These are phyloP conservation scores for Hypomyces rosellus DNA, from an alignment of 2,329 filamentous ascomycete species.

Conservation along the genomic window DNA sequence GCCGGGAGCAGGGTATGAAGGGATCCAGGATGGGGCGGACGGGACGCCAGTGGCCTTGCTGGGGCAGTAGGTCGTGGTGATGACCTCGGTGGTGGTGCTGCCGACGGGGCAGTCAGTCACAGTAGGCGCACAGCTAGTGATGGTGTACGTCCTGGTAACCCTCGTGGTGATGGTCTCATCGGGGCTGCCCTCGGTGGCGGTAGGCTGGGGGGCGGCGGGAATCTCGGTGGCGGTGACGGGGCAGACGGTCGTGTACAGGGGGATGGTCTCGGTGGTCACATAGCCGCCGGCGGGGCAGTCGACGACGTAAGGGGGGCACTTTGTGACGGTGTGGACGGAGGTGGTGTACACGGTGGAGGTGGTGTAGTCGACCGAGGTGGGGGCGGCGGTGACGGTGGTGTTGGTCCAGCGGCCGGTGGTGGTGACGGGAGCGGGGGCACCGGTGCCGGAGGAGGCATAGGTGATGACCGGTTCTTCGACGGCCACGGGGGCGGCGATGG, in stretches of 20 bases:
- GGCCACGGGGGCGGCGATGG: background rate
- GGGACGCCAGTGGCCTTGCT: background rate
- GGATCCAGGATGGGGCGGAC: too few relatives aligned
- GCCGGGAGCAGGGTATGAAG: too few relatives aligned
- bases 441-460: background rate
- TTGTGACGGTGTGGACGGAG: conserved; percentile 46
- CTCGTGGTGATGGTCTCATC: conserved; percentile 20
- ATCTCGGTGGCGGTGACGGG: conserved; percentile 19
- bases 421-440: background rate
- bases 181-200: background rate
- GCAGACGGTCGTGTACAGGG: conserved; percentile 32
- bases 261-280: conserved; percentile 34
- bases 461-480: background rate
- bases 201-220: conserved; percentile 9
- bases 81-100: conserved; percentile 18
- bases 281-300: conserved; percentile 29
- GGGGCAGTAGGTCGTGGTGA: conserved; percentile 16
- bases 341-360: conserved; percentile 36
- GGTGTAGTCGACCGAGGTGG: background rate
- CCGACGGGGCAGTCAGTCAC: conserved; percentile 37
- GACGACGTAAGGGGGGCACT: conserved; percentile 40
- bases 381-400: background rate
- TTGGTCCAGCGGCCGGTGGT: background rate
- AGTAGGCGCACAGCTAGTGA: conserved; percentile 54
- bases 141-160: conserved; percentile 33